These are phyloP conservation scores for Aspergillus fijiensis DNA, from an alignment of 2,329 filamentous ascomycete genomes.

Conservation along the genomic window DNA sequence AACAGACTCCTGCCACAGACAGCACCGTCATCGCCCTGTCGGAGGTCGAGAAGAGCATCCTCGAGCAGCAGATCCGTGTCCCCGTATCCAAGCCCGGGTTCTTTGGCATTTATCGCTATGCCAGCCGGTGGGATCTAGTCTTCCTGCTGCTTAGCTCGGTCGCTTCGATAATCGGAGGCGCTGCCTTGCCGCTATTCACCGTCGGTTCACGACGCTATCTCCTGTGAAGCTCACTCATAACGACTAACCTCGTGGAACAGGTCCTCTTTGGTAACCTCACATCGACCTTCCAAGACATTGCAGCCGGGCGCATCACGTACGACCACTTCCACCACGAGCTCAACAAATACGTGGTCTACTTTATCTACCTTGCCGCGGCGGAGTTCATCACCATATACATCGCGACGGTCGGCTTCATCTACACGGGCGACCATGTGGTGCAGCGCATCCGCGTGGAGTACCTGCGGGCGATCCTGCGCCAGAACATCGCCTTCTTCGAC, in stretches of 20 bases:
- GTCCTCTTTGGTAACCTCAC: constrained; percentile 72
- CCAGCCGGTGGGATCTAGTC: constrained; percentile 60
- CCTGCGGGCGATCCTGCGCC: constrained; percentile 73
- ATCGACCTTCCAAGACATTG: constrained; percentile 66
- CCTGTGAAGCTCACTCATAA: no score
- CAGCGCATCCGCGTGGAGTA: constrained; percentile 77
- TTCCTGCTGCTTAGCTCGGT: constrained; percentile 60
- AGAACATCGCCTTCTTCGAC: constrained; percentile 90
- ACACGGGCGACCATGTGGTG: constrained; percentile 73
- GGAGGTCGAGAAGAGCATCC: constrained; percentile 59
- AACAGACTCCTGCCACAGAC: constrained; percentile 5
- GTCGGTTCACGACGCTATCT: constrained; percentile 39
- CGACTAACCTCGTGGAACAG: constrained; percentile 18
- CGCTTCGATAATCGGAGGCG: constrained; percentile 67
- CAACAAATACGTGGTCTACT: constrained; percentile 68
- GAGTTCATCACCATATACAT: constrained; percentile 74
- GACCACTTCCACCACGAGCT: constrained; percentile 60
- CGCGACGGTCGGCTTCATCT: constrained; percentile 82
- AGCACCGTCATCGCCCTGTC: constrained; percentile 10
- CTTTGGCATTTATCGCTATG: constrained; percentile 65
- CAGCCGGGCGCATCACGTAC: constrained; percentile 49
- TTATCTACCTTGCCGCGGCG: constrained; percentile 75
- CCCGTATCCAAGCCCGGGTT: constrained; percentile 62
- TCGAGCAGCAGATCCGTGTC: constrained; percentile 65
- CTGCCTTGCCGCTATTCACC: constrained; percentile 73